phyloP scores from a whole-genome alignment of 176 grass and related monocot species.

The Typha latifolia region DNA sequence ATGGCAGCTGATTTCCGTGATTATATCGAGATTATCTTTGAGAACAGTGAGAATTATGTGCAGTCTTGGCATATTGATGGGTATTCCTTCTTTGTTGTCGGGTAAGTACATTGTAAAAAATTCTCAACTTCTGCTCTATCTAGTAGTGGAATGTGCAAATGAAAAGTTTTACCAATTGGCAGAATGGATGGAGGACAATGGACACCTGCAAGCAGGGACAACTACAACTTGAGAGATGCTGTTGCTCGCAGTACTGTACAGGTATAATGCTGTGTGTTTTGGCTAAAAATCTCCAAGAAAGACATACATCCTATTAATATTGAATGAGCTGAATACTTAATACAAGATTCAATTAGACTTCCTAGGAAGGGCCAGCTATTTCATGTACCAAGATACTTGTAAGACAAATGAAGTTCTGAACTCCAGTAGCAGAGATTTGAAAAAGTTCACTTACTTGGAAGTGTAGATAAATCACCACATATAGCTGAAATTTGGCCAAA shows the following conservation, averaged over 20 bases:
- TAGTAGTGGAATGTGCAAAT: conserved; percentile 5
- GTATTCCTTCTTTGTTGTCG: conserved; percentile 87
- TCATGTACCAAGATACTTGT: too few species aligned
- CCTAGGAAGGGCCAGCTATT: too few species aligned
- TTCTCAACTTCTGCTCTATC: neutral
- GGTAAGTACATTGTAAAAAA: conserved; percentile 19
- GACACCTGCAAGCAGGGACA: conserved; percentile 49
- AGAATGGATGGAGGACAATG: conserved; percentile 95
- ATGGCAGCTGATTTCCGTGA: conserved; percentile 81
- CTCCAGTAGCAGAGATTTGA: too few species aligned
- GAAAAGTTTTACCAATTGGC: conserved; percentile 5
- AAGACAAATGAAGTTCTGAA: too few species aligned
- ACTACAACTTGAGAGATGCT: conserved; percentile 76
- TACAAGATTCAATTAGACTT: too few species aligned
- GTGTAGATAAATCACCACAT: neutral
- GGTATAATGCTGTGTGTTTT: conserved; percentile 24
- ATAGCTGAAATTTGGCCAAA: neutral
- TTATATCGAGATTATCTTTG: conserved; percentile 74
- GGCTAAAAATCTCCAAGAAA: neutral
- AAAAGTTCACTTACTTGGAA: too few species aligned
- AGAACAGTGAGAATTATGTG: conserved; percentile 60
- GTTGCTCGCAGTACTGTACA: conserved; percentile 75
- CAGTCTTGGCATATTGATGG: conserved; percentile 94
- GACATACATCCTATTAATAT: too few species aligned
- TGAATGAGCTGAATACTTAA: too few species aligned